Conservation (phyloP, 495 filamentous ascomycete genomes). For the Hypoxylon perforatum region DNA sequence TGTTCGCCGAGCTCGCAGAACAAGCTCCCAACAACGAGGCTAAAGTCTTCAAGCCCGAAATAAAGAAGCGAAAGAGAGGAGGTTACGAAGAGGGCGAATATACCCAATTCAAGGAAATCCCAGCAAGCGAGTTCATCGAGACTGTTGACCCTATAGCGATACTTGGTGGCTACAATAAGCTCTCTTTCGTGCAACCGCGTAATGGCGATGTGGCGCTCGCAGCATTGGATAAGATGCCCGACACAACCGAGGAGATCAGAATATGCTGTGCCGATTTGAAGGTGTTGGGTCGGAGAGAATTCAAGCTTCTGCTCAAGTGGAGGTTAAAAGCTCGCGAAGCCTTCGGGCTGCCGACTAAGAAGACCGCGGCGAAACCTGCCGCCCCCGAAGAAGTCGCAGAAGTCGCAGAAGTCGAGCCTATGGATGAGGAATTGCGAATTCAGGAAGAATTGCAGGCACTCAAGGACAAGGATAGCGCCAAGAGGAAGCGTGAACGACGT, state of each 20-base stretch:
- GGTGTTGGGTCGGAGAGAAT: slow-evolving; percentile 92
- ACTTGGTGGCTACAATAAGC: slow-evolving; percentile 83
- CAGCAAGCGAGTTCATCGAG: slow-evolving; percentile 93
- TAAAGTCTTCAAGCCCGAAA: slow-evolving; percentile 96
- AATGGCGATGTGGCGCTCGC: slow-evolving; percentile 88
- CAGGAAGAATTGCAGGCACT: slow-evolving; percentile 87
- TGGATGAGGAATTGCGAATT: slow-evolving; percentile 93
- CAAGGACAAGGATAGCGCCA: slow-evolving; percentile 76
- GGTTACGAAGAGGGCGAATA: slow-evolving; percentile 98
- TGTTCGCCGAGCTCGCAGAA: slow-evolving; percentile 93
- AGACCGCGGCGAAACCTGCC: slow-evolving; percentile 60
- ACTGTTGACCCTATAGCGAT: slow-evolving; percentile 96
- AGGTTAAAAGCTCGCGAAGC: slow-evolving; percentile 88
- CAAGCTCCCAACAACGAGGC: slow-evolving; percentile 95
- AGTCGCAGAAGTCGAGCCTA: slow-evolving; percentile 80
- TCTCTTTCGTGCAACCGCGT: slow-evolving; percentile 79
- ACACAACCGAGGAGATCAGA: slow-evolving; percentile 89
- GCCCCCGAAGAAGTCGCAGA: slow-evolving; percentile 78
- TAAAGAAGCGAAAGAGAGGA: slow-evolving; percentile 95
- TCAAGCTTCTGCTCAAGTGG: slow-evolving; percentile 93
- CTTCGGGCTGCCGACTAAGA: slow-evolving; percentile 87
- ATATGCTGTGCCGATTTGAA: slow-evolving; percentile 89
- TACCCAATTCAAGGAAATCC: slow-evolving; percentile 87
- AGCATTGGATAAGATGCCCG: slow-evolving; percentile 87
- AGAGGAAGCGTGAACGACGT: slow-evolving; percentile 81